Percentiles rank a stretch among this genome's conserved stretches.
Conservation (phyloP, 176 grass and related monocot genomes). For the Eleusine coracana region DNA sequence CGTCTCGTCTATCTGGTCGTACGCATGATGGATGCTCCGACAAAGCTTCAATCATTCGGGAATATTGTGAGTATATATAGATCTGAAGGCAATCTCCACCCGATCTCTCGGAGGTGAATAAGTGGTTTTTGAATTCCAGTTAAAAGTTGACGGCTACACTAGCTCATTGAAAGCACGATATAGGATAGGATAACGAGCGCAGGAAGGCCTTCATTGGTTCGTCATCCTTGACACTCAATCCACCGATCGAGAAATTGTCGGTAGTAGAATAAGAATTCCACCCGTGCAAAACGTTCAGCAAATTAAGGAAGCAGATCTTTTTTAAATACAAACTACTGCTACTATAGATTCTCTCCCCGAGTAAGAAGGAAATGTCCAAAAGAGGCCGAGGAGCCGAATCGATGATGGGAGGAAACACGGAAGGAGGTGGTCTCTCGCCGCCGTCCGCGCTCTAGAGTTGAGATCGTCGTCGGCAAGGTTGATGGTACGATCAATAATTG, state of each 20-base stretch:
- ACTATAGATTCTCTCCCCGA: not conserved
- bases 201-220: too few relatives aligned
- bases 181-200: too few relatives aligned
- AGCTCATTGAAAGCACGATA: too few relatives aligned
- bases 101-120: not conserved
- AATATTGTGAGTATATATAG: not conserved
- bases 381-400: too few relatives aligned
- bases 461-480: not conserved
- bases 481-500: slow-evolving; percentile 15
- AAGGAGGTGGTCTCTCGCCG: too few relatives aligned
- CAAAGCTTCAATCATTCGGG: slow-evolving; percentile 12
- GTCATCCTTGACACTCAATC: too few relatives aligned
- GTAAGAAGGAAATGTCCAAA: slow-evolving; percentile 8
- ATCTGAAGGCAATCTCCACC: not conserved
- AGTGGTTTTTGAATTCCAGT: not conserved
- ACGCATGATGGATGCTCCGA: not conserved
- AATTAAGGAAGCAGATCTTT: not conserved
- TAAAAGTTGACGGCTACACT: too few relatives aligned
- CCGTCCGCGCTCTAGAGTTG: too few relatives aligned
- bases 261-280: not conserved
- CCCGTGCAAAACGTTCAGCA: not conserved
- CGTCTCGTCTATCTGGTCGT: not conserved
- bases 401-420: too few relatives aligned
- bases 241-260: too few relatives aligned
- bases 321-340: not conserved